Evolutionary conservation across 78 protist genomes (phyloP).

Genomic region (Chrysochromulina parva): DNA sequence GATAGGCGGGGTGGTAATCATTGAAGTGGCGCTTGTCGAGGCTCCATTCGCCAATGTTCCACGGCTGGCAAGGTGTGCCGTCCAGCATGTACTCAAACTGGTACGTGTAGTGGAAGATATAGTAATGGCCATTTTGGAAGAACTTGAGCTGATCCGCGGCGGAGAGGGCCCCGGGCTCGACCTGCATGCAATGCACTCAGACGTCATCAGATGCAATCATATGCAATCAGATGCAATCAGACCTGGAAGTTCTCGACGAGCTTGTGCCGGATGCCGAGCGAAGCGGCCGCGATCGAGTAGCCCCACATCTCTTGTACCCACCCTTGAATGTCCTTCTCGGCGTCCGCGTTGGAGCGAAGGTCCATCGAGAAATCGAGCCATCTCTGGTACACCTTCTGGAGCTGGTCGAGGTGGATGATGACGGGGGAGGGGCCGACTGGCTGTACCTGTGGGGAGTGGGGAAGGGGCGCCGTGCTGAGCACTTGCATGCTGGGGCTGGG

Average conservation of each 20-base stretch:
- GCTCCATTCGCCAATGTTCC: constrained; percentile 10
- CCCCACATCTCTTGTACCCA: constrained; percentile 42
- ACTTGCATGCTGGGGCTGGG: no score
- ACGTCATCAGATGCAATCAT: no score
- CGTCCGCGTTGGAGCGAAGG: neutral
- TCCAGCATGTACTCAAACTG: neutral
- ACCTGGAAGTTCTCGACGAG: neutral
- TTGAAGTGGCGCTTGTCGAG: constrained; percentile 14
- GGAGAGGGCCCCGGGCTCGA: constrained; percentile 14
- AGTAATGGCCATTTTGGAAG: neutral
- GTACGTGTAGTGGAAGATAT: constrained; percentile 24
- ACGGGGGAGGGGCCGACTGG: constrained; percentile 20
- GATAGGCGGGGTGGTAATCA: neutral
- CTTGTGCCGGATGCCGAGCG: neutral
- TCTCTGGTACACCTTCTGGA: neutral
- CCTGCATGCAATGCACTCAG: neutral
- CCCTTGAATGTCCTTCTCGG: neutral
- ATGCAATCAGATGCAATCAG: no score
- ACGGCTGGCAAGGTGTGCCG: neutral
- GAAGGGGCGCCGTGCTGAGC: no score
- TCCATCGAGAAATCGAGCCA: neutral
- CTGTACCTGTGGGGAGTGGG: neutral
- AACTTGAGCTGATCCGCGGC: neutral
- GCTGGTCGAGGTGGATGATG: neutral
- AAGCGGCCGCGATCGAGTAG: constrained; percentile 29